Base-by-base conservation (phyloP, 495 filamentous ascomycete species). In the Hyaloscypha finlandica region DNA sequence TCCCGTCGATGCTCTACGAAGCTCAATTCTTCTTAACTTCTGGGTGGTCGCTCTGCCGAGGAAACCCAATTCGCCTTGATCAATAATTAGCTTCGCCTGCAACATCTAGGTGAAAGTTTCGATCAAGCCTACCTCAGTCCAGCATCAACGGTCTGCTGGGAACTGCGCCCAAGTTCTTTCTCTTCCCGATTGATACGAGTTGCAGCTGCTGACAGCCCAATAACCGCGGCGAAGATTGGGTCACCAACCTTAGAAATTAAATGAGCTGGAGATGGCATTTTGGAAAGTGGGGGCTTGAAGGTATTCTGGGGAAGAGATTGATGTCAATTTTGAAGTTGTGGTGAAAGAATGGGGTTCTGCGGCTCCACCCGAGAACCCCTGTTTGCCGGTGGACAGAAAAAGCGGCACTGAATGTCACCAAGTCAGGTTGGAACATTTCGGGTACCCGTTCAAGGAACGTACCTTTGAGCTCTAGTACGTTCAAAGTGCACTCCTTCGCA, bases 141-240 rank as follows among this genome's bases (percentile, higher is more conserved):
- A 45, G 78, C 76, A 60, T 85, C 78, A 14, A 88, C 60, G 0
- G 83, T 87, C 65, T 90, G 73, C 48, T 77, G 71, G 8, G 79
- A 81, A 19, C 74, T 83, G 63, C 73, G 82, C 53, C 88, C 89
- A 61, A 86, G 84, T 67, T 91, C 91, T 67, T 83, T 87, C 74
- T 95, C 90, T 73, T 98, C 95, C 30, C 93, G 90, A 70, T 88
- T 90, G 75, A 99, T 89, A 68, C 90, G 81, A 32, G 83, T 78
- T n/a, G 78, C 79, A 11, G 89, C 87, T 2, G 90, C 89, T 25
- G 83, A 80, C 16, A 85, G 59, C 12, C 90, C 95, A 73, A 97
- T 94, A 60, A 85, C 77, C 51, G 96, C 67, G 51, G 93, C 95
- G 74, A 97, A 99, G 68, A 97, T 72, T 22, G 94, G 95, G 74